These are phyloP conservation scores for Arctostaphylos glauca DNA, from an alignment of 148 eudicot genomes.

Conservation along the genomic window DNA sequence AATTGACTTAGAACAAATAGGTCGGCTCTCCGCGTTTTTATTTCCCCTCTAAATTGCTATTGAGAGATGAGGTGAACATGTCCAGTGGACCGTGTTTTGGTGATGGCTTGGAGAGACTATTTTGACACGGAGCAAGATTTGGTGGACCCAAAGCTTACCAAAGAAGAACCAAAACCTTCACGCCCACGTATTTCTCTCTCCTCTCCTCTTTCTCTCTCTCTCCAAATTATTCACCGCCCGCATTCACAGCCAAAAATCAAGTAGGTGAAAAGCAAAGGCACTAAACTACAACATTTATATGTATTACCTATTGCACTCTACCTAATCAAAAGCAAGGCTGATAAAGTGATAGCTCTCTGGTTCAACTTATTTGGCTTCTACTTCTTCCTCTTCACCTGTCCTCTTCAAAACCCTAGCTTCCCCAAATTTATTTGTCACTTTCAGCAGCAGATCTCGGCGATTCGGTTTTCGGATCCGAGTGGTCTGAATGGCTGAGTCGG, in stretches of 20 bases:
- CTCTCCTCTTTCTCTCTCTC: no score
- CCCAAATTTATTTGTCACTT: not conserved
- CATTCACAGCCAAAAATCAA: not conserved
- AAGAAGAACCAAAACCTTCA: no score
- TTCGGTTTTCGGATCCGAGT: constrained; percentile 13
- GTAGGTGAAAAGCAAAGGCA: constrained; percentile 17
- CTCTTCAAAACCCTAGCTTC: constrained; percentile 29
- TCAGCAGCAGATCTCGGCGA: not conserved
- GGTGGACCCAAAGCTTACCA: no score
- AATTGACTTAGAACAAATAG: no score
- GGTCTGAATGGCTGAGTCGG: constrained; percentile 20
- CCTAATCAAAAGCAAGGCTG: constrained; percentile 29
- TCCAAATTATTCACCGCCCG: no score
- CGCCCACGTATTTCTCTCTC: no score
- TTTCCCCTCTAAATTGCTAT: no score
- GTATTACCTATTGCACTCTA: constrained; percentile 20
- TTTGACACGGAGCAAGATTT: no score
- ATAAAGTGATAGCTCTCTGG: constrained; percentile 2
- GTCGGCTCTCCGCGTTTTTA: no score
- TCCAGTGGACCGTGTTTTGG: no score
- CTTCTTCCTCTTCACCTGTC: constrained; percentile 14
- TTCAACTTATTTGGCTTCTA: constrained; percentile 15
- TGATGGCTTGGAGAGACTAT: no score
- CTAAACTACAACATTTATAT: not conserved
- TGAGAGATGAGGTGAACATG: no score